Evolutionary conservation across 164 flowering plant genomes (phyloP).

Genomic region (Taxillus chinensis): DNA sequence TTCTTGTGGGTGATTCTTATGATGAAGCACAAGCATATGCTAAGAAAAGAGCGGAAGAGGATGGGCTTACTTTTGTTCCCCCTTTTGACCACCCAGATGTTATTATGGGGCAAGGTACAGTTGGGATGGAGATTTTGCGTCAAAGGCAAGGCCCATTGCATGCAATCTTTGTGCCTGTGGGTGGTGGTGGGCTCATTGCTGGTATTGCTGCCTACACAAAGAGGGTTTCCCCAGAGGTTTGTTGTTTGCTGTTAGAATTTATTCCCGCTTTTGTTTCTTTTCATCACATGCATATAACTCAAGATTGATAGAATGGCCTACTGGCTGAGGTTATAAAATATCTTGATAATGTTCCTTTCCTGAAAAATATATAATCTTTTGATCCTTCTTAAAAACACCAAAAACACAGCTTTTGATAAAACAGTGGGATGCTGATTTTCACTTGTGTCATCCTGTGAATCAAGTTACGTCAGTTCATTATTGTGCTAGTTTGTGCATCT

Average conservation of each 20-base stretch:
- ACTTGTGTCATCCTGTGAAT: too few species aligned
- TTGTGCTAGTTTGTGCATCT: too few species aligned
- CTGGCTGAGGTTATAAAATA: too few species aligned
- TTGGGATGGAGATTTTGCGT: slow-evolving; percentile 90
- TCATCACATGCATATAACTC: too few species aligned
- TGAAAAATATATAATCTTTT: too few species aligned
- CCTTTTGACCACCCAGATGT: slow-evolving; percentile 98
- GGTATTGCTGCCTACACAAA: slow-evolving; percentile 94
- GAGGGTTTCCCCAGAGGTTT: slow-evolving; percentile 75
- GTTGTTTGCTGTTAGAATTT: slow-evolving; percentile 5
- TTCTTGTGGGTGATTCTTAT: slow-evolving; percentile 87
- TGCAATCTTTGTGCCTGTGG: slow-evolving; percentile 96
- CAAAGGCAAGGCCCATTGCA: slow-evolving; percentile 69
- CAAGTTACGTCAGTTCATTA: too few species aligned
- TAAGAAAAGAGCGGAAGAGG: slow-evolving; percentile 50
- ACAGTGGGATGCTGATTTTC: too few species aligned
- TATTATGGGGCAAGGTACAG: slow-evolving; percentile 85
- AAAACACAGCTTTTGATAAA: too few species aligned
- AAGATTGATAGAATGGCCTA: too few species aligned
- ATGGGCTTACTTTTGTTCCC: slow-evolving; percentile 77
- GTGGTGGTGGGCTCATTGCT: slow-evolving; percentile 96
- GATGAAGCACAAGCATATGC: slow-evolving; percentile 98
- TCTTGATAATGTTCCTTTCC: too few species aligned
- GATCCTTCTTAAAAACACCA: too few species aligned
- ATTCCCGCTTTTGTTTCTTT: too few species aligned